Conservation (phyloP, 208 protist genomes). For the Trichomonas gallinae region DNA sequence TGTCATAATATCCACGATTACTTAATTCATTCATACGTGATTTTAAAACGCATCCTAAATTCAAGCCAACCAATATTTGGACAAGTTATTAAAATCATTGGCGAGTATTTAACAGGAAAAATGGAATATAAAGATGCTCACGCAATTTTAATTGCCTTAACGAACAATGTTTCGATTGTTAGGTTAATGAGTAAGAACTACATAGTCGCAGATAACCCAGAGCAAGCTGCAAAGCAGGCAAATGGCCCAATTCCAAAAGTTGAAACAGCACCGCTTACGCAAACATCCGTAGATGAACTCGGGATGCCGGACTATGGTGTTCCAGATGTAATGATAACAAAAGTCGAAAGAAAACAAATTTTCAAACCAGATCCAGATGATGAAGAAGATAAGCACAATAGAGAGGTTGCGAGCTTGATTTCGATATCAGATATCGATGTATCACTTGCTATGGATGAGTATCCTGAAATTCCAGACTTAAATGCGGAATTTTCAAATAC, state of each 20-base stretch:
- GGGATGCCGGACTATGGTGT: background rate
- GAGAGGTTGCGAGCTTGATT: background rate
- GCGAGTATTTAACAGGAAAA: background rate
- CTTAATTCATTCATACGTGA: background rate
- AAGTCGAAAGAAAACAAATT: background rate
- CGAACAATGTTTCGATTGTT: background rate
- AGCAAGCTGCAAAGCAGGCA: no score
- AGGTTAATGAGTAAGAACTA: background rate
- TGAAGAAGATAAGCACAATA: background rate
- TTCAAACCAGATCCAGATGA: background rate
- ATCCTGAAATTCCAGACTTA: background rate
- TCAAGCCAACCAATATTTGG: background rate
- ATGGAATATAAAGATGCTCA: background rate
- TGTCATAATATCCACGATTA: background rate
- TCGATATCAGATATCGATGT: background rate
- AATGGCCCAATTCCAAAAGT: background rate
- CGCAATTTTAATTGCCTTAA: background rate
- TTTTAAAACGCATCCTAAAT: background rate
- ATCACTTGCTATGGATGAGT: background rate
- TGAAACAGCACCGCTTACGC: background rate
- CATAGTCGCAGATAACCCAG: background rate
- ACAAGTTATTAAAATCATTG: background rate
- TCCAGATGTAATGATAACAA: background rate
- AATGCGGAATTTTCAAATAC: background rate
- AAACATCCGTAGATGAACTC: background rate